Conservation (phyloP, 371 early-diverging fungal species). For the Mucor velutinosus region DNA sequence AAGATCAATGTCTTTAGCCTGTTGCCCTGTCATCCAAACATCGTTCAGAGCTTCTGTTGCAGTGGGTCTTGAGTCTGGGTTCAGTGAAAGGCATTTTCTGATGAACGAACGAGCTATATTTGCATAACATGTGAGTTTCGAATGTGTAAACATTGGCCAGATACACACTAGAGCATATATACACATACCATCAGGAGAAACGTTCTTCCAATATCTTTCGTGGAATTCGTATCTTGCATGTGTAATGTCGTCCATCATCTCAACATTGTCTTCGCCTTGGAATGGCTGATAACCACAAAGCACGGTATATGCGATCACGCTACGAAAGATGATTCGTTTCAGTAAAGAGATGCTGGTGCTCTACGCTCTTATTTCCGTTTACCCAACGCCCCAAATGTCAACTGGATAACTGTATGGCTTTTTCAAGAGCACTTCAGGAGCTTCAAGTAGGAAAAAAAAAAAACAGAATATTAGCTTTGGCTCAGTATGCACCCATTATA, state of each 20-base stretch:
- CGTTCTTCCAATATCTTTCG: slow-evolving; percentile 76
- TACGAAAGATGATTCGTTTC: slow-evolving; percentile 7
- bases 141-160: not conserved
- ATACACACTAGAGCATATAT: not conserved
- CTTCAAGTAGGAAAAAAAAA: slow-evolving; percentile 28
- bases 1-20: slow-evolving; percentile 59
- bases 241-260: slow-evolving; percentile 64
- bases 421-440: slow-evolving; percentile 82
- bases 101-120: slow-evolving; percentile 87
- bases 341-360: not conserved
- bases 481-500: not conserved
- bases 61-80: slow-evolving; percentile 75
- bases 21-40: slow-evolving; percentile 71
- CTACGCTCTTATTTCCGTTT: slow-evolving; percentile 9
- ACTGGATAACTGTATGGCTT: slow-evolving; percentile 77
- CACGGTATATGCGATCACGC: slow-evolving; percentile 71
- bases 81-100: slow-evolving; percentile 66
- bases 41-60: slow-evolving; percentile 81
- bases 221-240: slow-evolving; percentile 71
- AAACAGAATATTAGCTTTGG: not conserved
- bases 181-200: slow-evolving; percentile 66
- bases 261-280: slow-evolving; percentile 58
- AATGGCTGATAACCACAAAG: slow-evolving; percentile 79
- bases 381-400: slow-evolving; percentile 82
- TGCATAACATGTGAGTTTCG: not conserved